Evolutionary conservation across 768 basidiomycete genomes (phyloP), one percentile per base, ranked within the genome.

Genomic region (Mycena latifolia): DNA sequence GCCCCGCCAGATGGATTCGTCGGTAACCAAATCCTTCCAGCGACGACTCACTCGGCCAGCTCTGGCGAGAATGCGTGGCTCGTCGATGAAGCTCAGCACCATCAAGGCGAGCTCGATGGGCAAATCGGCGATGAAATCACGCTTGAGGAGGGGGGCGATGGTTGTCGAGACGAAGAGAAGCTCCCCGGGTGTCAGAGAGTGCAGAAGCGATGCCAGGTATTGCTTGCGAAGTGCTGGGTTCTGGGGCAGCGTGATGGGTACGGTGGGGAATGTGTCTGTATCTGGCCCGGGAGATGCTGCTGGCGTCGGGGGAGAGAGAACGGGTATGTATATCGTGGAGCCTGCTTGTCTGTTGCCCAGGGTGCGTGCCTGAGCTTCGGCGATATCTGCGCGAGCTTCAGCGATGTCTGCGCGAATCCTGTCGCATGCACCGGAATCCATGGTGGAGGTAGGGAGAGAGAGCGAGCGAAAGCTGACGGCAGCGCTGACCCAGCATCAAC

Each of bases 1-100:
- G 14, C 82, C 71, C 76, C 87, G 89, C 96, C 96, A 98, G 14
- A 93, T 81, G 67, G 81, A 84, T 69, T 96, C 94, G 71, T 95
- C 95, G 48, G 83, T 78, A 9, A 90, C 82, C 8, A 98, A 83
- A 18, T 75, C 78, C 17, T 84, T 78, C 96, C 96, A 98, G 53
- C 84, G 82, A 57, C 81, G 80, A 70, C 89, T 91, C 29, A 96
- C 96, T 35, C 85, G 83, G 43, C 85, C 81, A 0, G 91, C 91
- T 14, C 93, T 81, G 0, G 88, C 82, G 12, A 98, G 87, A 0
- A 91, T 89, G 46, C 80, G 79, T 0, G 92, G 89, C 48, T 94
- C 91, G 61, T 94, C 88, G 46, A 97, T 82, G 75, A 89, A 96
- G 61, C 84, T 77, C 37, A 98, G 82, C 58, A 96, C 86, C 71